These are phyloP conservation scores for Colletotrichum sp. DNA, from an alignment of 2,329 filamentous ascomycete genomes.

Conservation along the genomic window DNA sequence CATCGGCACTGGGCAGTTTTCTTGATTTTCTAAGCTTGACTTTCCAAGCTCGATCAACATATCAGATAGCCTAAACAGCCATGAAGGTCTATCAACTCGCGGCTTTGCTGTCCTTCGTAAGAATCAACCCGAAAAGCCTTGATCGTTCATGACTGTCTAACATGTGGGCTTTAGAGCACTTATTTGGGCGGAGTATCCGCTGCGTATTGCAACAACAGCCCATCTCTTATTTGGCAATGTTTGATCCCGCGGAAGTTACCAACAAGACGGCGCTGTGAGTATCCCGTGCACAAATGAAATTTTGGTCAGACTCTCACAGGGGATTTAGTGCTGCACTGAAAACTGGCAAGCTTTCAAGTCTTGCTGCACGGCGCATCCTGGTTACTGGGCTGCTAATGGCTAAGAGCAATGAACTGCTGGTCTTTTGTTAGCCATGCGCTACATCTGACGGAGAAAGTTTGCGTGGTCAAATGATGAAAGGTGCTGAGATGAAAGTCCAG, in stretches of 20 bases:
- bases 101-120: not conserved
- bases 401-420: not conserved
- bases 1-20: not conserved
- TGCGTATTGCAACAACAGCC: not conserved
- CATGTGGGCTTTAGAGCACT: not conserved
- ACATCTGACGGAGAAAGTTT: fast-evolving
- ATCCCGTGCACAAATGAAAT: not conserved
- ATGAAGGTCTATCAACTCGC: not conserved
- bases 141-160: not conserved
- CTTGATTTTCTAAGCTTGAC: not conserved
- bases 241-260: not conserved
- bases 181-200: not conserved
- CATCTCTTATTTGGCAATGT: not conserved
- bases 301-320: not conserved
- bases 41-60: no score
- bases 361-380: not conserved
- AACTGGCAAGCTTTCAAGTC: not conserved
- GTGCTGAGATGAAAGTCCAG: fast-evolving
- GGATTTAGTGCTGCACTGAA: not conserved
- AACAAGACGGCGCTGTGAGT: not conserved
- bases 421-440: not conserved
- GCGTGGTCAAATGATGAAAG: fast-evolving
- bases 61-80: not conserved
- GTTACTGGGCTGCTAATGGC: not conserved
- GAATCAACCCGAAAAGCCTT: not conserved